These are phyloP conservation scores for Sporothrix curviconia DNA, from an alignment of 2,329 filamentous ascomycete genomes.

Conservation along the genomic window DNA sequence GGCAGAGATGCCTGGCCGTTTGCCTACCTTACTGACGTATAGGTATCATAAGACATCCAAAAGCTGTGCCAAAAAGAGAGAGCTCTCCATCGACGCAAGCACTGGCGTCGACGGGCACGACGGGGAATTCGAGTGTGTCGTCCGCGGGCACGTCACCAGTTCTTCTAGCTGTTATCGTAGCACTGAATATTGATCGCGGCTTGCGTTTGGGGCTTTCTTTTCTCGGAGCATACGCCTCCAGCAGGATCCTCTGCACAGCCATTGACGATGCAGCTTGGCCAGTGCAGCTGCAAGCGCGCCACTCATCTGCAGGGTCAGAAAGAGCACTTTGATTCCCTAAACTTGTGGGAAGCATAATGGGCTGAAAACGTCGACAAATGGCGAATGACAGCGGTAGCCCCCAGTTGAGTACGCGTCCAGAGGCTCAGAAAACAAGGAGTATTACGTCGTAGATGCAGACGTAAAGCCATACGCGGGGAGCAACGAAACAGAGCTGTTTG, in stretches of 20 bases:
- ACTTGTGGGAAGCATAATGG: not conserved
- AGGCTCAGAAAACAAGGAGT: not conserved
- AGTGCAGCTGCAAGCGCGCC: not conserved
- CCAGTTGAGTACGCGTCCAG: no score
- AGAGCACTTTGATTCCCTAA: no score
- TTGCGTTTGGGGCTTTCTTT: not conserved
- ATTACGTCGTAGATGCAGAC: not conserved
- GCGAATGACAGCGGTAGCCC: no score
- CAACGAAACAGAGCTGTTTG: no score
- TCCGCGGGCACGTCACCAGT: not conserved
- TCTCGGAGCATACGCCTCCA: not conserved
- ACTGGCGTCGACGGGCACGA: not conserved
- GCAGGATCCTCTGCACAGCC: no score
- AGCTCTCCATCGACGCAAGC: not conserved
- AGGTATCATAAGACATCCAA: no score
- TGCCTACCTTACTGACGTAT: no score
- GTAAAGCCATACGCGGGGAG: slow-evolving; percentile 1
- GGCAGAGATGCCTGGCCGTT: not conserved
- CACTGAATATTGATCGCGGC: not conserved
- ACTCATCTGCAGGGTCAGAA: not conserved
- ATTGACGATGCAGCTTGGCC: not conserved
- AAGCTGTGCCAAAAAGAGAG: no score
- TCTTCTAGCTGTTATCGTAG: not conserved
- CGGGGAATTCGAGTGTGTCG: not conserved
- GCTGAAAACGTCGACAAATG: not conserved